Percentiles rank a stretch among this genome's conserved stretches.
These are phyloP conservation scores for Pholiota molesta DNA, from an alignment of 768 basidiomycete species.

Conservation along the genomic window DNA sequence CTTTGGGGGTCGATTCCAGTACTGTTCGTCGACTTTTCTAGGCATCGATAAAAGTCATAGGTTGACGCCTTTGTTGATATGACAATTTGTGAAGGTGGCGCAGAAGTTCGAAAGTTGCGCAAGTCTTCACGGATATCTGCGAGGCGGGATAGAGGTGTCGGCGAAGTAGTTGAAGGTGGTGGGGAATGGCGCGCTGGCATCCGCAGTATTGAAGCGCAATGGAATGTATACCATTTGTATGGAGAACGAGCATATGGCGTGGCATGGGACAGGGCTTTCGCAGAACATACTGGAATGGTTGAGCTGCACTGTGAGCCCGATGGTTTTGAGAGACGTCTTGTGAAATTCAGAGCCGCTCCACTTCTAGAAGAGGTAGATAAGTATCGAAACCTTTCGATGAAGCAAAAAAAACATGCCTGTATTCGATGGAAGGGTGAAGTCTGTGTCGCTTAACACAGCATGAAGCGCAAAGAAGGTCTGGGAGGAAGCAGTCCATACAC, in stretches of 20 bases:
- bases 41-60: slow-evolving; percentile 12
- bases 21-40: slow-evolving; percentile 10
- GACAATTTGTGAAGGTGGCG: slow-evolving; percentile 32
- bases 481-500: slow-evolving; percentile 12
- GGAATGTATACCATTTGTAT: slow-evolving; percentile 17
- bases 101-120: slow-evolving; percentile 15
- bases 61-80: slow-evolving; percentile 22
- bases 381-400: neutral
- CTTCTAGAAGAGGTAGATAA: neutral
- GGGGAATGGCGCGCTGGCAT: slow-evolving; percentile 5
- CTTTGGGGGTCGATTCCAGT: slow-evolving; percentile 12
- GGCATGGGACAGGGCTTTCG: slow-evolving; percentile 2
- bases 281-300: slow-evolving; percentile 9
- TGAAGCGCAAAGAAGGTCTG: slow-evolving; percentile 2
- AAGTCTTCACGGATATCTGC: slow-evolving; percentile 1
- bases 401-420: slow-evolving; percentile 3
- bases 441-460: slow-evolving; percentile 14
- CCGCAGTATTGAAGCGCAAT: slow-evolving; percentile 16
- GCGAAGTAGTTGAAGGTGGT: slow-evolving; percentile 22
- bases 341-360: neutral
- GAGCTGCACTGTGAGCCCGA: slow-evolving; percentile 9
- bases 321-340: slow-evolving; percentile 2
- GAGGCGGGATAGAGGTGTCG: slow-evolving; percentile 18
- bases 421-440: slow-evolving; percentile 10
- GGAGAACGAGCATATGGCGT: slow-evolving; percentile 12